Percentiles rank a stretch among this genome's conserved stretches.
These are phyloP conservation scores for Zygoascus meyerae DNA, from an alignment of 1,139 yeast species.

Conservation along the genomic window DNA sequence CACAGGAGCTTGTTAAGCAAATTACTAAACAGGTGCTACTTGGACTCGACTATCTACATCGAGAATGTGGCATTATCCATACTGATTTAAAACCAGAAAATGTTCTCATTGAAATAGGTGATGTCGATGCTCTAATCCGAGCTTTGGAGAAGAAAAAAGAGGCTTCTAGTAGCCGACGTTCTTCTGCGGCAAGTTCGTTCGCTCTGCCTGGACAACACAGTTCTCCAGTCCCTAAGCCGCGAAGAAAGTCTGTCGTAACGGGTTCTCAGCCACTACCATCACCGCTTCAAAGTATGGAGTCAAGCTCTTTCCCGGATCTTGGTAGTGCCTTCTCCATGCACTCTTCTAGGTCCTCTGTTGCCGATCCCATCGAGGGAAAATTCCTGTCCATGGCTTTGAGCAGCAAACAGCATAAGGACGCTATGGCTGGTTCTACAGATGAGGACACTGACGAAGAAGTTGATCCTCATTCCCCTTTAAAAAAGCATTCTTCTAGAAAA, in stretches of 20 bases:
- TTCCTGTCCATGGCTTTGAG: constrained; percentile 18
- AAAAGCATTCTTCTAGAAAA: background rate
- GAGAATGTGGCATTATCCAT: constrained; percentile 85
- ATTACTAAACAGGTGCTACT: constrained; percentile 71
- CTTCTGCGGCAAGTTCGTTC: background rate
- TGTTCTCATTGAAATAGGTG: constrained; percentile 72
- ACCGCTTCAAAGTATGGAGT: constrained; percentile 40
- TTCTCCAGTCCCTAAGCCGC: constrained; percentile 15
- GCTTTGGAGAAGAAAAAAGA: constrained; percentile 16
- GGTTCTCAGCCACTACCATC: constrained; percentile 86
- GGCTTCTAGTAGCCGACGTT: background rate
- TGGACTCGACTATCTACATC: constrained; percentile 74
- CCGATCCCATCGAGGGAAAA: constrained; percentile 21
- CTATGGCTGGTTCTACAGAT: constrained; percentile 14
- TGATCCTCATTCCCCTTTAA: constrained; percentile 4
- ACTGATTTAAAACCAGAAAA: constrained; percentile 90
- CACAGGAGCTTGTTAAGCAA: constrained; percentile 67
- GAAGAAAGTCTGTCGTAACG: constrained; percentile 72
- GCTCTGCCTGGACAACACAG: background rate
- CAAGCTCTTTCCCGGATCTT: background rate
- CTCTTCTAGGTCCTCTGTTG: constrained; percentile 8
- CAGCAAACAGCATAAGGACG: constrained; percentile 1
- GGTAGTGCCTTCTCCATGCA: background rate
- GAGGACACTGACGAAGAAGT: constrained; percentile 10
- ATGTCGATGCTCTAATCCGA: constrained; percentile 62